These are phyloP conservation scores for Aspergillus fructus DNA, from an alignment of 2,329 filamentous ascomycete species.

Conservation along the genomic window DNA sequence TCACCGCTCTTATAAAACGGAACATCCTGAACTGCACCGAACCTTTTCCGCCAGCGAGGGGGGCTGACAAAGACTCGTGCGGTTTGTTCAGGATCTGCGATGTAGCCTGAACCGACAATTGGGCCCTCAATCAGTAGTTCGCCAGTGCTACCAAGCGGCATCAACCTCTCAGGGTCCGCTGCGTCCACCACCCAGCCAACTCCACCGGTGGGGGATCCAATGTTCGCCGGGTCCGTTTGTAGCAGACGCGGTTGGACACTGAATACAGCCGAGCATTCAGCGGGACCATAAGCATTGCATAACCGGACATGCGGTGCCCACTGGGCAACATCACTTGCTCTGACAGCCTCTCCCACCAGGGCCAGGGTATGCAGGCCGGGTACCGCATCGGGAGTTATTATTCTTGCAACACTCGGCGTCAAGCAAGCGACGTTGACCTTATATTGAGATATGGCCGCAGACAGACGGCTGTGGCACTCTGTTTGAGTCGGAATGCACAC, in stretches of 20 bases:
- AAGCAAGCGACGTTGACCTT: not conserved
- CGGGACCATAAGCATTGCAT: not conserved
- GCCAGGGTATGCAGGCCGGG: not conserved
- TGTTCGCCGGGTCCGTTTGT: not conserved
- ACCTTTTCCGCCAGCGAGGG: slow-evolving; percentile 18
- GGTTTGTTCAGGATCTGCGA: slow-evolving; percentile 22
- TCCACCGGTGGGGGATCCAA: slow-evolving; percentile 29
- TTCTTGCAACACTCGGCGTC: not conserved
- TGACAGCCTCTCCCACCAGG: not conserved
- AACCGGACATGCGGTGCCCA: not conserved
- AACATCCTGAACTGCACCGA: not conserved
- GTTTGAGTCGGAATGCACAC: slow-evolving; percentile 14
- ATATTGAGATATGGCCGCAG: not conserved
- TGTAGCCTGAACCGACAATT: slow-evolving; percentile 24
- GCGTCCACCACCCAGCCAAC: slow-evolving; percentile 38
- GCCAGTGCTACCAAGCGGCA: slow-evolving; percentile 38
- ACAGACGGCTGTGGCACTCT: slow-evolving; percentile 37
- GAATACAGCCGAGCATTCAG: slow-evolving; percentile 47
- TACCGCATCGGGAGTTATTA: not conserved
- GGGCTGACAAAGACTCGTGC: slow-evolving; percentile 21
- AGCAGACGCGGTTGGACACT: not conserved
- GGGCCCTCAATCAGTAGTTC: slow-evolving; percentile 32
- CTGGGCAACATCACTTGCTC: not conserved
- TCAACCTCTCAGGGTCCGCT: slow-evolving; percentile 33
- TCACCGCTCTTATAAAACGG: slow-evolving; percentile 33